Evolutionary conservation across 768 basidiomycete species (phyloP).

Genomic region (Tylopilus vinaceipallidus): DNA sequence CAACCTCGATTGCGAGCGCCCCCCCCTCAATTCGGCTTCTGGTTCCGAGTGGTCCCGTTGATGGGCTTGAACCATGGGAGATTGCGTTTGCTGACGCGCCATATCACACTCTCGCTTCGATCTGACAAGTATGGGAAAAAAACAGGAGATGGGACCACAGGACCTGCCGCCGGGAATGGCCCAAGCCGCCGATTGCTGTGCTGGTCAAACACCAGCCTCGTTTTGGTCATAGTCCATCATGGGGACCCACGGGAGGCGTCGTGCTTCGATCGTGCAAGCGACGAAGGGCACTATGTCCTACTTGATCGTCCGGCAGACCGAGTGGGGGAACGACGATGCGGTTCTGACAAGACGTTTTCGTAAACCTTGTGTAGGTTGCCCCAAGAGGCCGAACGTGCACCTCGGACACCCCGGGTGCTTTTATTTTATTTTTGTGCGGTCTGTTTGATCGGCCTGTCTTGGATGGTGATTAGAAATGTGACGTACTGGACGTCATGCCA

Average conservation of each 20-base stretch:
- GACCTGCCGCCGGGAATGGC: neutral
- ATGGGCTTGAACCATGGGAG: neutral
- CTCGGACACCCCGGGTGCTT: slow-evolving; percentile 1
- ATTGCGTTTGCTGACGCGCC: neutral
- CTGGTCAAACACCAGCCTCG: neutral
- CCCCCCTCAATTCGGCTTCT: too few relatives aligned
- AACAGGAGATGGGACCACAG: neutral
- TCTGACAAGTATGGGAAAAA: neutral
- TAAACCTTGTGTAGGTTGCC: neutral
- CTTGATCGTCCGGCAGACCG: neutral
- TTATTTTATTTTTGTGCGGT: neutral
- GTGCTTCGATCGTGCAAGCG: neutral
- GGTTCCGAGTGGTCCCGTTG: too few relatives aligned
- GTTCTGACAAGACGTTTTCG: neutral
- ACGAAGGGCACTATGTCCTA: neutral
- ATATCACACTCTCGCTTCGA: neutral
- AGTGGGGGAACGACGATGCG: neutral
- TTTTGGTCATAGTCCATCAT: neutral
- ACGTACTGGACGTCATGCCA: neutral
- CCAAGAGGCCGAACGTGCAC: too few relatives aligned
- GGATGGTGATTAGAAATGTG: neutral
- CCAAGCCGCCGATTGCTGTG: neutral
- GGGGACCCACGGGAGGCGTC: neutral
- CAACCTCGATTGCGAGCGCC: slow-evolving; percentile 3
- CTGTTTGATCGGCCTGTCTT: neutral